Conservation (phyloP, 176 grass and related monocot genomes). For the Avena insularis region DNA sequence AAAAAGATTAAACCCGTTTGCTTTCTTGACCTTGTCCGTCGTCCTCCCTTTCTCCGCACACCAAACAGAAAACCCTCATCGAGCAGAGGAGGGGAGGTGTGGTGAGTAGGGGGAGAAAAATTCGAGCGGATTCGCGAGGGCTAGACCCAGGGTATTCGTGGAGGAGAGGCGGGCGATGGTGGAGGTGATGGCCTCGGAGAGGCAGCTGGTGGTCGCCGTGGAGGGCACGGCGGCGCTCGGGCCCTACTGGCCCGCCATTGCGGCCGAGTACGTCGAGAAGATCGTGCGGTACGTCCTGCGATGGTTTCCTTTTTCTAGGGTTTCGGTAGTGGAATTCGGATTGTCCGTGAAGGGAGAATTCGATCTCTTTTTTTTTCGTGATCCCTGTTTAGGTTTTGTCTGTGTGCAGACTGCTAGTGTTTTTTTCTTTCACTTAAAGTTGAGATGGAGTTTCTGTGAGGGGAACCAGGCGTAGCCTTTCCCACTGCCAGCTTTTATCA, state of each 20-base stretch:
- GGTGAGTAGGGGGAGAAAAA: neutral
- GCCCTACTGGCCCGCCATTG: slow-evolving; percentile 69
- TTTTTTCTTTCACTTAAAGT: neutral
- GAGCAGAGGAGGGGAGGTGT: neutral
- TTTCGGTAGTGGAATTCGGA: neutral
- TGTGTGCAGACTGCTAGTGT: neutral
- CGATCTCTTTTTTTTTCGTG: neutral
- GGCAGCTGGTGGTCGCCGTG: slow-evolving; percentile 79
- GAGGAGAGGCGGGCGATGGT: neutral
- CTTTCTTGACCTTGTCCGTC: neutral
- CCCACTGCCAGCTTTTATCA: neutral
- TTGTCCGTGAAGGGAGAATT: neutral
- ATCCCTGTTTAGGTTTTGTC: slow-evolving; percentile 18
- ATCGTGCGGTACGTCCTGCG: slow-evolving; percentile 70
- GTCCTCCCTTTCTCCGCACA: slow-evolving; percentile 16
- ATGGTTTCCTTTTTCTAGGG: neutral
- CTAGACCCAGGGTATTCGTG: slow-evolving; percentile 1
- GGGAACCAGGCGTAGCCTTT: neutral
- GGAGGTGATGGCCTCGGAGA: slow-evolving; percentile 45
- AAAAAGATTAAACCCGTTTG: neutral
- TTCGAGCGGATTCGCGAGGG: slow-evolving; percentile 13
- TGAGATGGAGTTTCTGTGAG: neutral
- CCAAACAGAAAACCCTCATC: neutral
- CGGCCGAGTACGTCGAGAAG: slow-evolving; percentile 86
- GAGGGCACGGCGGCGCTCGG: slow-evolving; percentile 87